Evolutionary conservation across 2,329 filamentous ascomycete genomes (phyloP), one percentile per base, ranked within the genome.

Genomic region (Neopestalotiopsis clavispora): DNA sequence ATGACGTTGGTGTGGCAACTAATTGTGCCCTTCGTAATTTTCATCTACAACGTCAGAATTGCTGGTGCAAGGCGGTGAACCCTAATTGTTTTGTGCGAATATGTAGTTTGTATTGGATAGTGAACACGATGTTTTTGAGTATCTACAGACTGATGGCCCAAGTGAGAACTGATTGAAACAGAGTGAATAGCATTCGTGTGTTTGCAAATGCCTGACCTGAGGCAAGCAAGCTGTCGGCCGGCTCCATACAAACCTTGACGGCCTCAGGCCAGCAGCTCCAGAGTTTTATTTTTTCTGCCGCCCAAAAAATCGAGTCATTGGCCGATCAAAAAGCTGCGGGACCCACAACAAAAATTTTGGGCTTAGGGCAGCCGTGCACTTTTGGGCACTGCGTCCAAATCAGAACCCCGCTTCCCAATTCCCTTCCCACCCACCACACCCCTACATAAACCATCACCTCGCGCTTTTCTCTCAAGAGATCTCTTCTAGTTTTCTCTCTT

Each of bases 341-440:
- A 62, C 59, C 59, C 59, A 62, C 59, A 62, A 38, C 59, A 62
- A 62, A 59, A 62, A 62, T 62, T 62, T 62, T 62, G 59, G 59
- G 59, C 59, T 62, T 62, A 62, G 59, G 59, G 59, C 59, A 62
- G 59, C 59, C 32, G 30, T 62, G 59, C 59, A 62, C 59, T 62
- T 62, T 62, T 62, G 59, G 30, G 30, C 32, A 13, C 17, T 13
- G 12, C 58, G 9, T n/a, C 17, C 45, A 34, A 40, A 62, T n/a
- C 59, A 62, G n/a, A 62, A 62, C 59, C 59, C 59, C 59, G 59
- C 59, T 62, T 62, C 59, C 30, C 30, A 34, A 34, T 62, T 62
- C 30, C 32, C 34, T n/a, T 20, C 28, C 32, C 28, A 34, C 32
- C 30, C 32, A 52, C 45, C 45, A 52, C 59, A 10, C 59, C 30